phyloP scores from a whole-genome alignment of 306 rosid species.

The Vigna nakashimae region DNA sequence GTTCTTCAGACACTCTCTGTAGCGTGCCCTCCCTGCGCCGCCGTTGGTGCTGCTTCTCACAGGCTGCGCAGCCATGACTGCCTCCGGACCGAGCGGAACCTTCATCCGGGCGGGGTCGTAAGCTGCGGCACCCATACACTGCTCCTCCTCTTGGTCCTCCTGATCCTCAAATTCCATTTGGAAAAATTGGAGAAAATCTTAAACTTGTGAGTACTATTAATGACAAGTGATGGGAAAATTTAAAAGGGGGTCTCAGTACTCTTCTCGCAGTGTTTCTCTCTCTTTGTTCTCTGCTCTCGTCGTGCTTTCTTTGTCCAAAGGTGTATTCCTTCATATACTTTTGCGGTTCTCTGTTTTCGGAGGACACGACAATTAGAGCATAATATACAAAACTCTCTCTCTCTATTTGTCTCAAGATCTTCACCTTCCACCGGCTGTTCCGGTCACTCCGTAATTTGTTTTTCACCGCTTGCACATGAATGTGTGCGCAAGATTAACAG shows the following conservation, averaged over 20 bases:
- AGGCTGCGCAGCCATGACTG: constrained; percentile 42
- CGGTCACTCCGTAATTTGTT: constrained; percentile 53
- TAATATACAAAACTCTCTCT: constrained; percentile 21
- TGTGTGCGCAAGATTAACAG: neutral
- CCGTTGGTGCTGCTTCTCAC: constrained; percentile 40
- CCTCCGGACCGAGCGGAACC: constrained; percentile 41
- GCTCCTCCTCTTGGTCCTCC: constrained; percentile 77
- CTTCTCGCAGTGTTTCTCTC: constrained; percentile 2
- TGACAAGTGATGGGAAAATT: neutral
- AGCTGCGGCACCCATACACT: constrained; percentile 62
- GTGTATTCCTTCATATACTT: constrained; percentile 57
- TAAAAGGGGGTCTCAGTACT: neutral
- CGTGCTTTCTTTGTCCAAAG: constrained; percentile 42
- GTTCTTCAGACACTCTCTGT: constrained; percentile 88
- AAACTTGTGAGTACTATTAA: neutral
- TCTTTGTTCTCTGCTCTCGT: constrained; percentile 23
- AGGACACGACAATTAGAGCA: constrained; percentile 32
- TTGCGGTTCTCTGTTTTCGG: constrained; percentile 51
- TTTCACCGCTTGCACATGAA: constrained; percentile 28
- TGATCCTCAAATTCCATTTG: constrained; percentile 86
- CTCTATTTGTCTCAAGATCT: constrained; percentile 1
- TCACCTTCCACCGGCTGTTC: constrained; percentile 57
- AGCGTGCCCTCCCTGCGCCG: constrained; percentile 47
- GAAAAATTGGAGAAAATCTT: neutral
- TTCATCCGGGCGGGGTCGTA: constrained; percentile 65